Conservation (phyloP, 345 rosid genomes). For the Arabidopsis thaliana region TAIR10.1 NC_003071.7:9835501-9836000, state of each 20-base stretch:
- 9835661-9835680: conserved; percentile 39
- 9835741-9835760: conserved; percentile 60
- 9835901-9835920: not conserved
- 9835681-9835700: conserved; percentile 72
- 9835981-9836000: conserved; percentile 10
- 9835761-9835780: conserved; percentile 53
- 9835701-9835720: conserved; percentile 57
- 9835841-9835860: conserved; percentile 8
- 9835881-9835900: conserved; percentile 1
- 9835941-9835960: conserved; percentile 66
- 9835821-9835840: conserved; percentile 82
- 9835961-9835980: conserved; percentile 47
- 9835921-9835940: conserved; percentile 2
- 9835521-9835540: conserved; percentile 64
- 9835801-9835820: conserved; percentile 63
- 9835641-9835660: not conserved
- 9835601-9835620: not conserved
- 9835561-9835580: conserved; percentile 56
- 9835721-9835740: conserved; percentile 60
- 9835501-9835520: conserved; percentile 66
- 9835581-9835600: conserved; percentile 54
- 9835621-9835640: not conserved
- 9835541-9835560: conserved; percentile 56
- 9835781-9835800: conserved; percentile 68
- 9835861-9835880: conserved; percentile 3